phyloP scores from a whole-genome alignment of 2,329 filamentous ascomycete species.

The Cercospora sp. region DNA sequence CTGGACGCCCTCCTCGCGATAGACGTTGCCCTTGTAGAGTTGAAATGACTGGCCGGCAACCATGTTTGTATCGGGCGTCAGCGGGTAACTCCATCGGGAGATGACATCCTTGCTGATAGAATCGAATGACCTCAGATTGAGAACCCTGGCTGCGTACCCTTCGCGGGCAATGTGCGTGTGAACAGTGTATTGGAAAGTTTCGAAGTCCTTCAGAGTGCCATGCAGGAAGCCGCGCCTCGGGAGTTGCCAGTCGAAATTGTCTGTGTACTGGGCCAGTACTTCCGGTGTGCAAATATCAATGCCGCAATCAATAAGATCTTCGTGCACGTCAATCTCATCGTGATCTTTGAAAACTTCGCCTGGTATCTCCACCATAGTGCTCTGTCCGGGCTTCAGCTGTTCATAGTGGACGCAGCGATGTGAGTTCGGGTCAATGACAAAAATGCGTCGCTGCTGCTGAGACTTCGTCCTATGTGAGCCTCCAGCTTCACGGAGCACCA shows the following conservation, averaged over 20 bases:
- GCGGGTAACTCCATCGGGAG: slow-evolving; percentile 80
- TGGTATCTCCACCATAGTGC: slow-evolving; percentile 66
- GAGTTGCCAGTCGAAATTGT: slow-evolving; percentile 95
- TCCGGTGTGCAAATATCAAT: slow-evolving; percentile 98
- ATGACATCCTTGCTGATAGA: slow-evolving; percentile 85
- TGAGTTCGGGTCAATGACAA: slow-evolving; percentile 78
- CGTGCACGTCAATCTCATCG: slow-evolving; percentile 76
- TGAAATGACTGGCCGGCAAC: slow-evolving; percentile 75
- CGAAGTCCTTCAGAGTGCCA: slow-evolving; percentile 92
- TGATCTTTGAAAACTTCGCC: slow-evolving; percentile 72
- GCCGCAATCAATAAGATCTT: slow-evolving; percentile 87
- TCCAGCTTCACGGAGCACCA: slow-evolving; percentile 80
- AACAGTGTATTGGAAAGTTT: slow-evolving; percentile 95
- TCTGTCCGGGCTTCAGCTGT: slow-evolving; percentile 72
- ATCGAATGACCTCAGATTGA: slow-evolving; percentile 86
- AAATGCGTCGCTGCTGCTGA: slow-evolving; percentile 73
- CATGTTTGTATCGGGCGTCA: slow-evolving; percentile 86
- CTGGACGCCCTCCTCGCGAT: slow-evolving; percentile 75
- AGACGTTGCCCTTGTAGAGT: slow-evolving; percentile 67
- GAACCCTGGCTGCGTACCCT: slow-evolving; percentile 82
- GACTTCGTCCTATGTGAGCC: slow-evolving; percentile 73
- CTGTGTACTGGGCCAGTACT: slow-evolving; percentile 90
- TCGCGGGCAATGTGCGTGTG: slow-evolving; percentile 82
- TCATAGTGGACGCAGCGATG: slow-evolving; percentile 91
- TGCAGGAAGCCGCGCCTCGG: slow-evolving; percentile 86